phyloP scores from a whole-genome alignment of 345 rosid species.

The Brassica rapa region DNA sequence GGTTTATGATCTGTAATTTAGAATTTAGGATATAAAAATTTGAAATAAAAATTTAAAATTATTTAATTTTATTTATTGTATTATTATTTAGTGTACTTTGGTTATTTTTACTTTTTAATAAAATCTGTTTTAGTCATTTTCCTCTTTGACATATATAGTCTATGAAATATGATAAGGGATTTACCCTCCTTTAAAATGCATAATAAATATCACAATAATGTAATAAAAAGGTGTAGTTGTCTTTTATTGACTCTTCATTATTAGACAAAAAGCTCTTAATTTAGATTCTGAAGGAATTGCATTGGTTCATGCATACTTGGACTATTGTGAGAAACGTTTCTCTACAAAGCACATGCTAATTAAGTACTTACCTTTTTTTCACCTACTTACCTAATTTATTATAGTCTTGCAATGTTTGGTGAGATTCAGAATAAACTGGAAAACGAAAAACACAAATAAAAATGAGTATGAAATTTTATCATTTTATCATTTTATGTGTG shows the following conservation, averaged over 20 bases:
- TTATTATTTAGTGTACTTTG: no score
- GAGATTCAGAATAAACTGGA: slow-evolving; percentile 25
- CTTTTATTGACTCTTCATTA: slow-evolving; percentile 31
- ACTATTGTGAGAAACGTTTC: slow-evolving; percentile 18
- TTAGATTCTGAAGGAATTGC: slow-evolving; percentile 4
- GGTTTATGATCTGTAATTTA: no score
- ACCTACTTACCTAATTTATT: not conserved
- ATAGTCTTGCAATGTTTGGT: slow-evolving; percentile 31
- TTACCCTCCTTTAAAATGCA: slow-evolving; percentile 5
- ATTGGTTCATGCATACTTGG: slow-evolving; percentile 39
- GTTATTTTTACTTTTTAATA: no score
- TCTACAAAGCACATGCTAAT: slow-evolving; percentile 28
- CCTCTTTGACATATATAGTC: not conserved
- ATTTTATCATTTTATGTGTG: not conserved
- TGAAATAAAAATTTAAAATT: no score
- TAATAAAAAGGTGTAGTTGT: slow-evolving; percentile 16
- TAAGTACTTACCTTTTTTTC: not conserved
- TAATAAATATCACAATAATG: not conserved
- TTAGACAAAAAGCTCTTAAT: slow-evolving; percentile 4
- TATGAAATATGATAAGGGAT: slow-evolving; percentile 15
- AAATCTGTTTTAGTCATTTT: no score
- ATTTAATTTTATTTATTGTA: no score
- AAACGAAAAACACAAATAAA: not conserved
- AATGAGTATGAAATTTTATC: not conserved
- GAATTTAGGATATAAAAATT: no score